These are phyloP conservation scores for Clavispora fructus DNA, from an alignment of 805 yeast genomes.

Conservation along the genomic window DNA sequence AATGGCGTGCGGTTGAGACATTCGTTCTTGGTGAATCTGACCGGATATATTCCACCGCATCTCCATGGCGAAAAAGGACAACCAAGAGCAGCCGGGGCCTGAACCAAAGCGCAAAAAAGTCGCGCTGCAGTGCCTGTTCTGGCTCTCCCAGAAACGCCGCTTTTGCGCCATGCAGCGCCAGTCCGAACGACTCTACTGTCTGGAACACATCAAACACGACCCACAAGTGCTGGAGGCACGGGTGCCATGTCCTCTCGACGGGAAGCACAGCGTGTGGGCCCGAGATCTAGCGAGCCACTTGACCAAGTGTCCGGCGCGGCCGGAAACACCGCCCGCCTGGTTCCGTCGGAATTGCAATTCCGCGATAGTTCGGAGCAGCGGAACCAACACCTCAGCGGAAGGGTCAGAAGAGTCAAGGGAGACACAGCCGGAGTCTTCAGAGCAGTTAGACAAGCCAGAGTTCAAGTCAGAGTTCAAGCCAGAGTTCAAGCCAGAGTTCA, in stretches of 20 bases:
- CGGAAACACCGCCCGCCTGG: conserved; percentile 43
- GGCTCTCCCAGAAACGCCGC: conserved; percentile 46
- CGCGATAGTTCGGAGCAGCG: too few species aligned
- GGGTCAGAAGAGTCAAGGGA: conserved; percentile 9
- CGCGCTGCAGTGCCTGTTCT: conserved; percentile 39
- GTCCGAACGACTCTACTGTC: conserved; percentile 47
- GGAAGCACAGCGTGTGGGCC: conserved; percentile 68
- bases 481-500: too few species aligned
- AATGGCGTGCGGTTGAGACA: too few species aligned
- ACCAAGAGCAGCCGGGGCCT: neutral
- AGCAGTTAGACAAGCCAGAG: too few species aligned
- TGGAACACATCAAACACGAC: conserved; percentile 48
- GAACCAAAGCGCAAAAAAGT: neutral
- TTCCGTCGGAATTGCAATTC: conserved; percentile 20
- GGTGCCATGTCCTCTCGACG: conserved; percentile 73
- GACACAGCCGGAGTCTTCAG: too few species aligned
- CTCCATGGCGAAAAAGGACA: neutral
- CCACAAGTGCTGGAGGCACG: conserved; percentile 29
- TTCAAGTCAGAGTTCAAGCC: too few species aligned
- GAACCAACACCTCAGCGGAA: too few species aligned
- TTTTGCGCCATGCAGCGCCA: conserved; percentile 59
- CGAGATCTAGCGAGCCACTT: conserved; percentile 52
- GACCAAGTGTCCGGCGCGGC: conserved; percentile 53
- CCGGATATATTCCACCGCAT: neutral
- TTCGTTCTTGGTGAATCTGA: too few species aligned